phyloP scores from a whole-genome alignment of 139 green algal species.

The Yamagishiella unicocca region DNA sequence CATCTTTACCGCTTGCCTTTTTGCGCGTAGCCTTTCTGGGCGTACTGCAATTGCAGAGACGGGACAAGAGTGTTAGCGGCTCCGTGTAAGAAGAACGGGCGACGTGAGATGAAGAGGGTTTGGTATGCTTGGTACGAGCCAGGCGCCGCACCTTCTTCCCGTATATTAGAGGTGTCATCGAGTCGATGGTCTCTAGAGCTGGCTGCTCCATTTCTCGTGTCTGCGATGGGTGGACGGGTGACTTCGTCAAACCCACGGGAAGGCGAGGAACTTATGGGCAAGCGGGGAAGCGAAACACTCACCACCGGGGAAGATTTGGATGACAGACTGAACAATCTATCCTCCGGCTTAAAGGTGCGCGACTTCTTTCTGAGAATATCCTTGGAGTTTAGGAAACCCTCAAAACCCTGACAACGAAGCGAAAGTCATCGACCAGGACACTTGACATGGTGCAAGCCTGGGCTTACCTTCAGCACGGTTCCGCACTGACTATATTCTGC shows the following conservation, averaged over 20 bases:
- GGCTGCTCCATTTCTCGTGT: slow-evolving; percentile 53
- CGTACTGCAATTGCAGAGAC: slow-evolving; percentile 33
- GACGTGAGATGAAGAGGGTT: too few relatives aligned
- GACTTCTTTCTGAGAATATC: slow-evolving; percentile 73
- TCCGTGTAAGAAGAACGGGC: too few relatives aligned
- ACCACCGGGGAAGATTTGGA: slow-evolving; percentile 76
- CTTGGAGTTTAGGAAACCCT: slow-evolving; percentile 83
- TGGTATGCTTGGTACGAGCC: neutral
- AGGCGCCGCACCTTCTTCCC: slow-evolving; percentile 55
- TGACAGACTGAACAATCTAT: slow-evolving; percentile 82
- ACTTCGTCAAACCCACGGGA: neutral
- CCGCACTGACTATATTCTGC: slow-evolving; percentile 75
- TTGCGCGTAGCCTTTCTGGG: slow-evolving; percentile 64
- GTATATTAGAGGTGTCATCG: slow-evolving; percentile 42
- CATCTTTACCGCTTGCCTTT: slow-evolving; percentile 57
- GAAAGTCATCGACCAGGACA: neutral
- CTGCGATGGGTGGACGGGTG: slow-evolving; percentile 2
- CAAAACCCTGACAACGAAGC: slow-evolving; percentile 76
- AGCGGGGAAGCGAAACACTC: slow-evolving; percentile 1
- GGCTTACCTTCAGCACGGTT: slow-evolving; percentile 77
- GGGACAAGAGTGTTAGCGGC: neutral
- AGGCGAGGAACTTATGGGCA: neutral
- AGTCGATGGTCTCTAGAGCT: slow-evolving; percentile 45
- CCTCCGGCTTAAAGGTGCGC: slow-evolving; percentile 75
- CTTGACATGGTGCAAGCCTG: neutral